Evolutionary conservation across 768 basidiomycete genomes (phyloP), one percentile per base, ranked within the genome.

Genomic region (Leccinellum rugosiceps): DNA sequence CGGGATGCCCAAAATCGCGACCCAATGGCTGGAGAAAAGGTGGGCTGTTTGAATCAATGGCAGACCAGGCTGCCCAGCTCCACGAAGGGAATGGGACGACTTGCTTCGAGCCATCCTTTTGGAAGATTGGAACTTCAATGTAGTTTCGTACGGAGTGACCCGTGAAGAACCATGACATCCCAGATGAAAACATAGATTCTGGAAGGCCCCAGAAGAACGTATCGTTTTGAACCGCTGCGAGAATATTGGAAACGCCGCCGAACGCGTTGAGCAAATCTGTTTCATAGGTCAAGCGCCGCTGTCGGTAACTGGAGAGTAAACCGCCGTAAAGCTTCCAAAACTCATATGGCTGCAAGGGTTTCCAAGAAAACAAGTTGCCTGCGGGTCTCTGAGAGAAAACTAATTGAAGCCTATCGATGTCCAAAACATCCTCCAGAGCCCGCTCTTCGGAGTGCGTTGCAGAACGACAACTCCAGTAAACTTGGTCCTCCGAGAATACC

Each of bases 231-330:
- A 57, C 4, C 8, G 31, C 43, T 23, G 38, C 50, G 5, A 64
- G 53, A 21, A 55, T 57, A 25, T 63, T 53, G 4, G 64, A 57
- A 14, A 65, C n/a, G 2, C 64, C 64, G 1, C 34, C 47, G 7
- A 65, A 64, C 8, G 58, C 63, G 9, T 64, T 60, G 19, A 64
- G 11, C 1, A 64, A 17, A 15, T 64, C 63, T n/a, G 63, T 60
- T n/a, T 64, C 11, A 46, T 55, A 60, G 3, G 51, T 55, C 56
- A 64, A 45, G 7, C 41, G 55, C 5, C 63, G 55, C 21, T 38
- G n/a, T 43, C 63, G 53, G 43, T 64, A 64, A 26, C 4, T 10
- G 26, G 7, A 28, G 26, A 64, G 53, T 9, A 64, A 28, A 0
- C 38, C 26, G 0, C 28, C 0, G 10, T 64, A 63, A 11, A 46